Conservation (phyloP, 805 yeast genomes). For the Cyberlindnera mycetangii region DNA sequence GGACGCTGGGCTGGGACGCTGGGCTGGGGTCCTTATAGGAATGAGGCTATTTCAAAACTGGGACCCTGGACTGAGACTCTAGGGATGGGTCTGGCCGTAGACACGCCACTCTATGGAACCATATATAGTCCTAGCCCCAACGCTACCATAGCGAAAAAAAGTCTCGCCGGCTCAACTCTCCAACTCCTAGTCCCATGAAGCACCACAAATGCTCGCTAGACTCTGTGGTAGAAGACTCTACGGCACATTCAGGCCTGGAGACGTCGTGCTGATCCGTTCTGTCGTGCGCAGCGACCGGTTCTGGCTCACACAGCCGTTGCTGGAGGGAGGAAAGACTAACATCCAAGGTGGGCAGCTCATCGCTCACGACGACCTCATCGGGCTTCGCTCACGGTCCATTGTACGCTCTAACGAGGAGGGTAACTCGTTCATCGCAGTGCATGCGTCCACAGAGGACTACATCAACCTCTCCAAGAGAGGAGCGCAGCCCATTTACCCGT, state of each 20-base stretch:
- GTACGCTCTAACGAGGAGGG: constrained; percentile 26
- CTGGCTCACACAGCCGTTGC: constrained; percentile 28
- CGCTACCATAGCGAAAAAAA: background rate
- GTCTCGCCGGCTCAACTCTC: background rate
- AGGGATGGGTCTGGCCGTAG: too few relatives aligned
- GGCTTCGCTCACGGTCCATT: constrained; percentile 34
- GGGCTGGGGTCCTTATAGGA: too few relatives aligned
- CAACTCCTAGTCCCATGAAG: too few relatives aligned
- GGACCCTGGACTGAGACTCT: too few relatives aligned
- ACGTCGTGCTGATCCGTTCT: constrained; percentile 21
- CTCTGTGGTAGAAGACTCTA: constrained; percentile 4
- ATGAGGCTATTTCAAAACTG: too few relatives aligned
- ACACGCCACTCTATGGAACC: too few relatives aligned
- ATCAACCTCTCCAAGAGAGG: constrained; percentile 37
- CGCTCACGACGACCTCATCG: constrained; percentile 38
- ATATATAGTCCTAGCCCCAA: too few relatives aligned
- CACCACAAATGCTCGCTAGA: background rate
- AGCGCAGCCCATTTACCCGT: constrained; percentile 51
- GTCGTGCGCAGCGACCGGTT: constrained; percentile 19
- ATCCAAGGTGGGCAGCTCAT: constrained; percentile 27
- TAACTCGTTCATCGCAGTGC: constrained; percentile 33
- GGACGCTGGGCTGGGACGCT: too few relatives aligned
- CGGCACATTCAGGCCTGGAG: constrained; percentile 18
- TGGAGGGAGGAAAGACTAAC: constrained; percentile 18
- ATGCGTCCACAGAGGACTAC: constrained; percentile 47